phyloP scores from a whole-genome alignment of 345 rosid species.

The Punica granatum region DNA sequence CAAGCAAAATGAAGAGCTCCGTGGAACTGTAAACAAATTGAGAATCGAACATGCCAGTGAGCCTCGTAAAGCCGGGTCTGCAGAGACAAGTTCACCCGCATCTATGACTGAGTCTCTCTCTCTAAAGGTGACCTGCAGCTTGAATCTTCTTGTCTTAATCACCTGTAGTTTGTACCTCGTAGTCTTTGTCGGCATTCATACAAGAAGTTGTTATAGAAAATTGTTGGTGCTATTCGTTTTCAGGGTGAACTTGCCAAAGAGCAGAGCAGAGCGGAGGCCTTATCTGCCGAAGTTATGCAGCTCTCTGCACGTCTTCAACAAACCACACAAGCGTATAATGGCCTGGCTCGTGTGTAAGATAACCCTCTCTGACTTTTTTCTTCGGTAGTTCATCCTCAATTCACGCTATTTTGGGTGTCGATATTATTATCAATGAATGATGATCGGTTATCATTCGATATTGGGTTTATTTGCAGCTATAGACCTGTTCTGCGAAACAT shows the following conservation, averaged over 20 bases:
- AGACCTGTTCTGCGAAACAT: conserved; percentile 79
- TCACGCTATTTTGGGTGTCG: background rate
- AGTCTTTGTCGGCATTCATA: too few species aligned
- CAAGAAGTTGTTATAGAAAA: too few species aligned
- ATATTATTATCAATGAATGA: background rate
- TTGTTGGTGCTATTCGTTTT: background rate
- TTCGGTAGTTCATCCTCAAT: too few species aligned
- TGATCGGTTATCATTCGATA: background rate
- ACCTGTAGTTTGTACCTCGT: too few species aligned
- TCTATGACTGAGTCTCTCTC: conserved; percentile 41
- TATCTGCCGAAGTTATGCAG: conserved; percentile 80
- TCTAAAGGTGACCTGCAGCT: conserved; percentile 56
- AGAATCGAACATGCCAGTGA: conserved; percentile 57
- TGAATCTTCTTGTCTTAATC: too few species aligned
- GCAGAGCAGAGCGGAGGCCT: conserved; percentile 76
- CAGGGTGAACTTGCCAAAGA: conserved; percentile 75
- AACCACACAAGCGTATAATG: conserved; percentile 67
- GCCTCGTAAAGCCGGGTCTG: conserved; percentile 18
- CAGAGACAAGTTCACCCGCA: conserved; percentile 25
- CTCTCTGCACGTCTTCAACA: conserved; percentile 72
- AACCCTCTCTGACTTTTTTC: background rate
- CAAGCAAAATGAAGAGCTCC: conserved; percentile 82
- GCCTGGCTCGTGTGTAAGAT: conserved; percentile 69
- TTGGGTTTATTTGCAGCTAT: conserved; percentile 40
- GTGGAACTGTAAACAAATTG: conserved; percentile 51